Percentiles rank a stretch among this genome's conserved stretches.
Conservation (phyloP, 2,329 filamentous ascomycete species). For the Paramyrothecium roridum region DNA sequence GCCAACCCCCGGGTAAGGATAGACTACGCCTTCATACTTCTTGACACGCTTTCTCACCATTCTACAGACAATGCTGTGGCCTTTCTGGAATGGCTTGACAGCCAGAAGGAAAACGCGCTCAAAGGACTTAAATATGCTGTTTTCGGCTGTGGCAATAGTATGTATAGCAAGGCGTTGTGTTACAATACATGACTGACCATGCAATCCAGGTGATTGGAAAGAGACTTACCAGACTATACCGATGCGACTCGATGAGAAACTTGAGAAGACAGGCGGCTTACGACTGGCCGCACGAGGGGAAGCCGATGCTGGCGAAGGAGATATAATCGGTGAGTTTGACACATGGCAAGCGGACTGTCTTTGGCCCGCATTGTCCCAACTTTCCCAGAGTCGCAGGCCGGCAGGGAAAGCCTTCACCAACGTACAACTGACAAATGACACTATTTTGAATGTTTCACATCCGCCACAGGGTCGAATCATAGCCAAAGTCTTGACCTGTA, state of each 20-base stretch:
- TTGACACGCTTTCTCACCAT: background rate
- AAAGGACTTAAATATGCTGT: constrained; percentile 61
- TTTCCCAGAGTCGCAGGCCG: background rate
- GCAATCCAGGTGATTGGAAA: constrained; percentile 41
- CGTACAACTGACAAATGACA: background rate
- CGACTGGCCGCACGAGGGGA: constrained; percentile 44
- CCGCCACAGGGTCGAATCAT: background rate
- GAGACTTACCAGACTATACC: constrained; percentile 67
- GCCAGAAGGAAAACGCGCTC: constrained; percentile 45
- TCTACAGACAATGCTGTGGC: constrained; percentile 62
- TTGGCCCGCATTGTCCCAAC: constrained; percentile 31
- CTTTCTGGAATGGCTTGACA: constrained; percentile 66
- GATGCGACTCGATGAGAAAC: constrained; percentile 53
- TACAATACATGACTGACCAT: background rate
- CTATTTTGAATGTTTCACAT: background rate
- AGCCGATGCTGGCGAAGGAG: constrained; percentile 58
- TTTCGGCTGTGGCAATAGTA: constrained; percentile 59
- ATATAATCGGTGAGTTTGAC: constrained; percentile 68
- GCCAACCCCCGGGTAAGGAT: background rate
- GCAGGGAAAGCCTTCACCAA: background rate
- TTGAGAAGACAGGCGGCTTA: constrained; percentile 33
- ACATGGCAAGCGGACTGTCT: constrained; percentile 59
- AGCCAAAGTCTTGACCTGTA: background rate
- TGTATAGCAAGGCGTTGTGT: background rate
- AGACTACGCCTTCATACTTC: background rate